These are phyloP conservation scores for Morella rubra DNA, from an alignment of 306 rosid genomes.

Conservation along the genomic window DNA sequence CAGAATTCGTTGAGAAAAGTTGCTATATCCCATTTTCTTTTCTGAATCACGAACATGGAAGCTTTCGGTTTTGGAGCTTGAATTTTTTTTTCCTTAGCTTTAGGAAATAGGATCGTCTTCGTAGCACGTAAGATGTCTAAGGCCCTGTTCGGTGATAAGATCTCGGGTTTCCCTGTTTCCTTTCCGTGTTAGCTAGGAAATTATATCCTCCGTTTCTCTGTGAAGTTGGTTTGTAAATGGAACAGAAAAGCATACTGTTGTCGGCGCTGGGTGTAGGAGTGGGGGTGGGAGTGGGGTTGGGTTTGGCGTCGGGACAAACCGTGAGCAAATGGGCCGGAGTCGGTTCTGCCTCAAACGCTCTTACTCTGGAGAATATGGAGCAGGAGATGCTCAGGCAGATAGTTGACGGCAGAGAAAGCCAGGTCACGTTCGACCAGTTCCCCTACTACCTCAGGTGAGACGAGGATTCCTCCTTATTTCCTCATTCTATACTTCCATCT, in stretches of 20 bases:
- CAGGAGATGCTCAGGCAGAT: slow-evolving; percentile 61
- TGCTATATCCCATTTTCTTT: not conserved
- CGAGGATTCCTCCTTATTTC: not conserved
- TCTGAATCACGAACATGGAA: not conserved
- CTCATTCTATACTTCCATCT: no score
- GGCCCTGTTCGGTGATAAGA: not conserved
- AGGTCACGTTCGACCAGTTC: slow-evolving; percentile 73
- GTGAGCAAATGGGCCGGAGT: slow-evolving; percentile 49
- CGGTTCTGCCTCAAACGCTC: slow-evolving; percentile 18
- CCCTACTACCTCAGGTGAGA: slow-evolving; percentile 75
- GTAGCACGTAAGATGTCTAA: no score
- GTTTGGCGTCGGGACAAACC: slow-evolving; percentile 72
- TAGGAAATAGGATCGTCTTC: no score
- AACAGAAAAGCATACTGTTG: slow-evolving; percentile 62
- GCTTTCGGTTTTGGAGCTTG: not conserved
- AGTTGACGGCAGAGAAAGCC: slow-evolving; percentile 71
- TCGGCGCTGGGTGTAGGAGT: slow-evolving; percentile 87
- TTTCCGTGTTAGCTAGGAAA: not conserved
- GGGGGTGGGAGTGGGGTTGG: slow-evolving; percentile 89
- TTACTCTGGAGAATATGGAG: slow-evolving; percentile 59
- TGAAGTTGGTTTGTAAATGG: slow-evolving; percentile 43
- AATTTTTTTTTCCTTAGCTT: not conserved
- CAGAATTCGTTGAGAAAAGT: not conserved
- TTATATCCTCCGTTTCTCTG: no score
- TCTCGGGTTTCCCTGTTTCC: not conserved